These are phyloP conservation scores for Jacaranda copaia DNA, from an alignment of 257 asterid genomes.

Conservation along the genomic window DNA sequence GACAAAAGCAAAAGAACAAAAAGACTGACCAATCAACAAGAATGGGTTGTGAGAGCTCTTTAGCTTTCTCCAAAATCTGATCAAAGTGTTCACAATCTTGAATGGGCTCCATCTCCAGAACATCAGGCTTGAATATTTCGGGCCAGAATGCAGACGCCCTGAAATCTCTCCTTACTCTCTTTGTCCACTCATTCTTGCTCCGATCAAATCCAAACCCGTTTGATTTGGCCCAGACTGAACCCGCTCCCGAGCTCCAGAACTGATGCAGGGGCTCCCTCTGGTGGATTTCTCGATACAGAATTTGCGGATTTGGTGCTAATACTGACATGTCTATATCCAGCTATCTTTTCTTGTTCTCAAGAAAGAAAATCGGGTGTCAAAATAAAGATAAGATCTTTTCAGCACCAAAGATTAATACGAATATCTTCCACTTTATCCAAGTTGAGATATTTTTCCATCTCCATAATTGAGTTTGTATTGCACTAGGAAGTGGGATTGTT, in stretches of 20 bases:
- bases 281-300: constrained; percentile 62
- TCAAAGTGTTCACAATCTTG: constrained; percentile 64
- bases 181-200: constrained; percentile 45
- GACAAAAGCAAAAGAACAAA: background rate
- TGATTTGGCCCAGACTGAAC: constrained; percentile 43
- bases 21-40: constrained; percentile 68
- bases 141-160: constrained; percentile 58
- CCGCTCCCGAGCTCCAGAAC: constrained; percentile 40
- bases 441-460: background rate
- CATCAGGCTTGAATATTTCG: constrained; percentile 48
- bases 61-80: constrained; percentile 66
- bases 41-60: constrained; percentile 69
- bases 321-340: constrained; percentile 52
- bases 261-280: constrained; percentile 46
- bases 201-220: constrained; percentile 53
- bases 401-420: background rate
- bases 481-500: no score
- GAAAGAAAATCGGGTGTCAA: background rate
- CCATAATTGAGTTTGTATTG: background rate
- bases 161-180: constrained; percentile 42
- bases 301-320: constrained; percentile 69
- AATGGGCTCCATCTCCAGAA: constrained; percentile 65
- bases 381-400: constrained; percentile 38
- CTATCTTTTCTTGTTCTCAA: background rate
- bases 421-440: background rate